phyloP scores from a whole-genome alignment of 768 basidiomycete genomes.

The Kwoniella europaea region DNA sequence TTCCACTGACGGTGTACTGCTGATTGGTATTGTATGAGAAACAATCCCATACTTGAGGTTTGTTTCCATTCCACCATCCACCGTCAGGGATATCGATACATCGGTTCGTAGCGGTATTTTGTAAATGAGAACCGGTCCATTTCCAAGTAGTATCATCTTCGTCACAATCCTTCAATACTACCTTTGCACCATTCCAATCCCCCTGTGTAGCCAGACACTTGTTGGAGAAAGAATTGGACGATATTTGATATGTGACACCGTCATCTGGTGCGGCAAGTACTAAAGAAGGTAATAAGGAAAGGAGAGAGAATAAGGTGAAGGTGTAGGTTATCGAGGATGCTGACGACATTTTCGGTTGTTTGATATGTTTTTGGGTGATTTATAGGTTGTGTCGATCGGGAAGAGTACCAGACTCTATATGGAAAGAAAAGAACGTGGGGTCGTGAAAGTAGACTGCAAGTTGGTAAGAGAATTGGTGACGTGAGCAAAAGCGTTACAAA shows the following conservation, averaged over 20 bases:
- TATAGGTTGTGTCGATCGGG: not conserved
- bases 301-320: constrained; percentile 22
- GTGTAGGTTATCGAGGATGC: constrained; percentile 25
- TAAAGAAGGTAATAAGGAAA: constrained; percentile 29
- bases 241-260: constrained; percentile 41
- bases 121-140: constrained; percentile 32
- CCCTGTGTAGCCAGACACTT: constrained; percentile 41
- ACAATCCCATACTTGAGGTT: constrained; percentile 47
- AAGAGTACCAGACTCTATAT: constrained; percentile 30
- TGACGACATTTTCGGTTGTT: constrained; percentile 25
- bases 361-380: not conserved
- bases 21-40: constrained; percentile 46
- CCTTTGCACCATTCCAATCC: constrained; percentile 34
- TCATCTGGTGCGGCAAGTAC: constrained; percentile 24
- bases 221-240: constrained; percentile 36
- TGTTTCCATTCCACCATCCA: constrained; percentile 41
- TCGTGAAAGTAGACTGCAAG: constrained; percentile 7
- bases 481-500: constrained; percentile 1
- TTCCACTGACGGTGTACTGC: constrained; percentile 30
- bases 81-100: constrained; percentile 48
- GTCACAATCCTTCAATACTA: constrained; percentile 44
- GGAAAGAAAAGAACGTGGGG: constrained; percentile 12
- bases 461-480: not conserved
- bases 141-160: constrained; percentile 41
- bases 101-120: constrained; percentile 39